Conservation (phyloP, 306 rosid species). For the Coriaria nepalensis region DNA sequence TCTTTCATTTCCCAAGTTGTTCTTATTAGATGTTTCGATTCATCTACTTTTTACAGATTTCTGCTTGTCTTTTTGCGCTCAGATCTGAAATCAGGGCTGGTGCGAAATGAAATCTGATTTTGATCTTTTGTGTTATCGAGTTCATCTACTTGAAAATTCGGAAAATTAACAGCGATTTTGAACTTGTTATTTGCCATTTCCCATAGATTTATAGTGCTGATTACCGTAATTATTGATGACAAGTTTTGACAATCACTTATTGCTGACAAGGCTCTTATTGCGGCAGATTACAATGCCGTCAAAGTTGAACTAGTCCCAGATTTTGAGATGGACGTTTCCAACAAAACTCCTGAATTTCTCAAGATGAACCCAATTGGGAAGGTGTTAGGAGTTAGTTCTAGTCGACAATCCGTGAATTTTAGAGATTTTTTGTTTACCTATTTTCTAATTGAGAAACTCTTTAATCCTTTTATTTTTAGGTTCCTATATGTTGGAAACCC, state of each 20-base stretch:
- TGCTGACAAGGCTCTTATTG: slow-evolving; percentile 46
- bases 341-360: slow-evolving; percentile 57
- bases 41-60: neutral
- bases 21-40: too few relatives aligned
- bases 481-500: slow-evolving; percentile 69
- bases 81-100: slow-evolving; percentile 52
- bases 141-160: neutral
- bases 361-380: slow-evolving; percentile 80
- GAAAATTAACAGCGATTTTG: neutral
- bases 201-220: too few relatives aligned
- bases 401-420: neutral
- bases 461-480: slow-evolving; percentile 47
- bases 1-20: too few relatives aligned
- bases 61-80: slow-evolving; percentile 11
- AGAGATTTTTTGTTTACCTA: too few relatives aligned
- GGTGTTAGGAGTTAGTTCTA: slow-evolving; percentile 32
- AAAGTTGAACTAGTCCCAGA: slow-evolving; percentile 32
- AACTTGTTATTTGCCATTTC: neutral
- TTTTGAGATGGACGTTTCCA: slow-evolving; percentile 60
- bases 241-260: slow-evolving; percentile 14
- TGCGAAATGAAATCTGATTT: slow-evolving; percentile 21
- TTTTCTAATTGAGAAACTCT: neutral
- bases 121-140: neutral
- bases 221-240: too few relatives aligned
- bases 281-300: slow-evolving; percentile 44